Conservation (phyloP, 2,329 filamentous ascomycete genomes). For the Fusarium concolor region DNA sequence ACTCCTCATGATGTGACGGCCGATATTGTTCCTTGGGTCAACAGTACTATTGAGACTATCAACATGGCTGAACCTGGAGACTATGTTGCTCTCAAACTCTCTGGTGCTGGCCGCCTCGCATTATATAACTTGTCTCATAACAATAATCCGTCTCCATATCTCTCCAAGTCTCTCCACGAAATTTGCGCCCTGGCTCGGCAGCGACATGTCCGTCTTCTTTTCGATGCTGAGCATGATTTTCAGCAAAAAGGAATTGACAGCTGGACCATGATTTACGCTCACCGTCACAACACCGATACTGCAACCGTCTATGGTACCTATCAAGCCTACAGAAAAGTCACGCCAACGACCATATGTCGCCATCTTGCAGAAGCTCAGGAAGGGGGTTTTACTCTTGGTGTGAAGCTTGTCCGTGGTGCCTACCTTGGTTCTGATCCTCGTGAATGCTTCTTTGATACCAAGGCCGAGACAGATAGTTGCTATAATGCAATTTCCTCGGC, state of each 20-base stretch:
- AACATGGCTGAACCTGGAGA: constrained; percentile 70
- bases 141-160: constrained; percentile 68
- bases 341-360: constrained; percentile 64
- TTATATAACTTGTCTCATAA: constrained; percentile 68
- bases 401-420: constrained; percentile 81
- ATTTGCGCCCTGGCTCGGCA: constrained; percentile 78
- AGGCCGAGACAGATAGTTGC: constrained; percentile 74
- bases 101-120: constrained; percentile 81
- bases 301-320: constrained; percentile 84
- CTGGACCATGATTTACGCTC: constrained; percentile 81
- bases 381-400: constrained; percentile 73
- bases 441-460: constrained; percentile 76
- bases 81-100: constrained; percentile 79
- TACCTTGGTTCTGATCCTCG: constrained; percentile 77
- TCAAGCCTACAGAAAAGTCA: constrained; percentile 78
- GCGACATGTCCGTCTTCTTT: constrained; percentile 79
- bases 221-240: constrained; percentile 85
- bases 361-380: constrained; percentile 70
- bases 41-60: constrained; percentile 80
- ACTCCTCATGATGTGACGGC: constrained; percentile 61
- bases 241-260: constrained; percentile 83
- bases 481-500: constrained; percentile 79
- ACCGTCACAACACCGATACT: constrained; percentile 75
- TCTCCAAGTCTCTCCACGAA: constrained; percentile 76
- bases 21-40: constrained; percentile 78